Evolutionary conservation across 148 eudicot species (phyloP).

Genomic region (Talinum fruticosum): DNA sequence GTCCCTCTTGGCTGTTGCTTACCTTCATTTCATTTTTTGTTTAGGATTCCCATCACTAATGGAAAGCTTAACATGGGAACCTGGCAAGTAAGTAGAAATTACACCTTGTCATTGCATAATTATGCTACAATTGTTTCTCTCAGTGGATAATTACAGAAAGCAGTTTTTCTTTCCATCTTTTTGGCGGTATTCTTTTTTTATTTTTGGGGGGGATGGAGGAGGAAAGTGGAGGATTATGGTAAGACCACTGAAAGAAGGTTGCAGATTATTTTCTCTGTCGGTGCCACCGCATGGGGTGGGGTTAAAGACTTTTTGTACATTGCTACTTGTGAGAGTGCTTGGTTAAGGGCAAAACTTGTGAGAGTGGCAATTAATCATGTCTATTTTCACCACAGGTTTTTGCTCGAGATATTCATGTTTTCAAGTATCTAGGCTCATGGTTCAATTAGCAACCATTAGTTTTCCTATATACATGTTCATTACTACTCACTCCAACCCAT

Average conservation of each 20-base stretch:
- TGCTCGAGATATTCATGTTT: neutral
- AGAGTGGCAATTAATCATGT: no score
- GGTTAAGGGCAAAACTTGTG: no score
- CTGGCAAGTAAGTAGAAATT: constrained; percentile 68
- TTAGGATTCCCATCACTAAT: constrained; percentile 85
- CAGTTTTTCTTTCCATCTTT: neutral
- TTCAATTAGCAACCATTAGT: neutral
- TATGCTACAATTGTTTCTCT: neutral
- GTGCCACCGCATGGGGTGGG: no score
- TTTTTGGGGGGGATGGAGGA: neutral
- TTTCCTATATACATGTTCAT: neutral
- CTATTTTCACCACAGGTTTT: neutral
- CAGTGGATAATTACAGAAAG: neutral
- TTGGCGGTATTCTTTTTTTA: neutral
- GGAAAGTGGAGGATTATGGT: neutral
- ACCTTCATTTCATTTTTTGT: constrained; percentile 15
- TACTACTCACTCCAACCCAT: no score
- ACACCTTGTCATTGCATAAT: neutral
- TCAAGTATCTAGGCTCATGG: no score
- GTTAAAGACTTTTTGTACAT: no score
- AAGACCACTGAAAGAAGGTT: no score
- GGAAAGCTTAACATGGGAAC: constrained; percentile 97
- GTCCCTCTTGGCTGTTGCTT: constrained; percentile 4
- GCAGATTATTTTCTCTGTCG: no score
- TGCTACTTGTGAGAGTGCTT: no score